Percentiles rank a stretch among this genome's conserved stretches.
These are phyloP conservation scores for Trichoderma atrobrunneum DNA, from an alignment of 2,329 filamentous ascomycete genomes.

Conservation along the genomic window DNA sequence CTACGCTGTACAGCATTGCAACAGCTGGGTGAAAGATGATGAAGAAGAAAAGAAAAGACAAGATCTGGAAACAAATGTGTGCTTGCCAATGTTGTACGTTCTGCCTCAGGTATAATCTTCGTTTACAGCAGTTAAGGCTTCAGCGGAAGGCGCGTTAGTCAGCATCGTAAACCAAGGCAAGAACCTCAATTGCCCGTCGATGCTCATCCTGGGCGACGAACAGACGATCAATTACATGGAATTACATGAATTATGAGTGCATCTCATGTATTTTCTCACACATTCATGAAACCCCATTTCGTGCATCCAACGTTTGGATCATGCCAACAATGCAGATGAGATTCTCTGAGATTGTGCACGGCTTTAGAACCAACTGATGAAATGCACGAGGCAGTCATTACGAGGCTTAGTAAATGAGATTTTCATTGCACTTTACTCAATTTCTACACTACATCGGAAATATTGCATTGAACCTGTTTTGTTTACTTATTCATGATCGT, in stretches of 20 bases:
- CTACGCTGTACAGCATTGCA: not conserved
- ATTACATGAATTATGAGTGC: not conserved
- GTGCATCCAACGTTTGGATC: not conserved
- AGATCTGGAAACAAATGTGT: not conserved
- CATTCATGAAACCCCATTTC: too few relatives aligned
- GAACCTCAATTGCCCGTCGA: not conserved
- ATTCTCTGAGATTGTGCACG: not conserved
- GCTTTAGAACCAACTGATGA: not conserved
- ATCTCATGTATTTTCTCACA: not conserved
- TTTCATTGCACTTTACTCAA: not conserved
- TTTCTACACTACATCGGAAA: not conserved
- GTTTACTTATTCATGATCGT: not conserved
- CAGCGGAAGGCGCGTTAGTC: not conserved
- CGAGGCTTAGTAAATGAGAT: not conserved
- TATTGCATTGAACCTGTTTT: not conserved
- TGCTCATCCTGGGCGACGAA: not conserved
- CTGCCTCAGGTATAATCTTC: not conserved
- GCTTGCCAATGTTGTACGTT: not conserved
- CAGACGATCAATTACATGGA: not conserved
- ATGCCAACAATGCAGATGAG: not conserved
- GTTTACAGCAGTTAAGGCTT: not conserved
- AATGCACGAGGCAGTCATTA: not conserved
- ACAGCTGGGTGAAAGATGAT: accelerated
- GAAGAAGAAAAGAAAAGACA: not conserved
- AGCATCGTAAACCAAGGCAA: not conserved